Evolutionary conservation across 2,329 filamentous ascomycete species (phyloP).

Genomic region (Colletotrichum incanum): DNA sequence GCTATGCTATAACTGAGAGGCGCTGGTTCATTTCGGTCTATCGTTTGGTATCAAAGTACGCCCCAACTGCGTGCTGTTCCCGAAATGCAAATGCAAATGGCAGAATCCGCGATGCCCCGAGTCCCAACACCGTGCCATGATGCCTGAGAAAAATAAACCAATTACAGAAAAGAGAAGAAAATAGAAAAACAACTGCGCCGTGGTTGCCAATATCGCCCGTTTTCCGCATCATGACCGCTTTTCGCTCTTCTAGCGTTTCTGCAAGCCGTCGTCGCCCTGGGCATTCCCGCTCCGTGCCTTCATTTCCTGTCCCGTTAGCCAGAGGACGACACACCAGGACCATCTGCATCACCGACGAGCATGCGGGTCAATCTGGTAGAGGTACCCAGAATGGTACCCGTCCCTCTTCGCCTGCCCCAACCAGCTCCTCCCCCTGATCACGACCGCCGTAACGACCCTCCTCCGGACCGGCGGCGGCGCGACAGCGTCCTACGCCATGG

Average conservation of each 20-base stretch:
- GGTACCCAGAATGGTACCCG: background rate
- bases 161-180: background rate
- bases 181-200: background rate
- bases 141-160: no score
- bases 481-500: background rate
- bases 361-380: background rate
- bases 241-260: background rate
- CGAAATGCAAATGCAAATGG: background rate
- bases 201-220: background rate
- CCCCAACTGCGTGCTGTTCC: background rate
- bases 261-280: background rate
- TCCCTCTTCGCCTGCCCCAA: background rate
- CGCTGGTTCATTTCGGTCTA: background rate
- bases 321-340: no score
- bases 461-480: background rate
- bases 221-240: background rate
- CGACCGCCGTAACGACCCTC: background rate
- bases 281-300: background rate
- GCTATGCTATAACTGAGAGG: background rate
- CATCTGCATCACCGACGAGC: background rate
- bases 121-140: background rate
- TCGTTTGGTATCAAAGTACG: background rate
- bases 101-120: background rate
- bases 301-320: background rate
- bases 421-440: background rate